These are phyloP conservation scores for Gaeumannomyces tritici DNA, from an alignment of 2,329 filamentous ascomycete genomes.

Conservation along the genomic window DNA sequence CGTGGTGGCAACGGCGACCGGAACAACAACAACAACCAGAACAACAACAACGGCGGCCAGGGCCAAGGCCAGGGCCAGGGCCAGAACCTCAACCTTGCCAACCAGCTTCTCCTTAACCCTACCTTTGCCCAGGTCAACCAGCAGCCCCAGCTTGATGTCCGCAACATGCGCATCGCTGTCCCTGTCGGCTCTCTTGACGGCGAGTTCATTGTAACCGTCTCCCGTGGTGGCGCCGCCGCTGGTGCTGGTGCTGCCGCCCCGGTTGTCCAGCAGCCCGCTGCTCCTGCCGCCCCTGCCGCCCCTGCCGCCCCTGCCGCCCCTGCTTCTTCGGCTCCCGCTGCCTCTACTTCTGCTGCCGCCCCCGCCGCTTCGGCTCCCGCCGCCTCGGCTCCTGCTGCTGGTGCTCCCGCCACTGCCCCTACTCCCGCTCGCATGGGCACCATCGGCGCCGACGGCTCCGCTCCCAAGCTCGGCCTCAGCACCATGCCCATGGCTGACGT, in stretches of 20 bases:
- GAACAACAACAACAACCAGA: not conserved
- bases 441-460: not conserved
- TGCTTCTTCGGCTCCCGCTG: not conserved
- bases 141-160: not conserved
- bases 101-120: conserved; percentile 1
- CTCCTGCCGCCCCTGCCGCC: not conserved
- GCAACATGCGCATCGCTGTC: conserved; percentile 3
- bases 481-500: not conserved
- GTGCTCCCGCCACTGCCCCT: not conserved
- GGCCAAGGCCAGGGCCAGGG: not conserved
- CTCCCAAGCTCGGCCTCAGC: not conserved
- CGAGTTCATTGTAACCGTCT: conserved; percentile 1
- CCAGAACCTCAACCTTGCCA: not conserved
- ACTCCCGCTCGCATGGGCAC: not conserved
- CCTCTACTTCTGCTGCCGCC: not conserved
- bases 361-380: not conserved
- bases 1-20: not conserved
- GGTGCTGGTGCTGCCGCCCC: not conserved
- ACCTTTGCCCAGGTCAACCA: not conserved
- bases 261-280: not conserved
- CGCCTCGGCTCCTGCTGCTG: not conserved
- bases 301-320: not conserved
- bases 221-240: not conserved
- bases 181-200: conserved; percentile 1
- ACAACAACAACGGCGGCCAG: not conserved